Evolutionary conservation across 768 basidiomycete genomes (phyloP).

Genomic region (Tylopilus balloui): DNA sequence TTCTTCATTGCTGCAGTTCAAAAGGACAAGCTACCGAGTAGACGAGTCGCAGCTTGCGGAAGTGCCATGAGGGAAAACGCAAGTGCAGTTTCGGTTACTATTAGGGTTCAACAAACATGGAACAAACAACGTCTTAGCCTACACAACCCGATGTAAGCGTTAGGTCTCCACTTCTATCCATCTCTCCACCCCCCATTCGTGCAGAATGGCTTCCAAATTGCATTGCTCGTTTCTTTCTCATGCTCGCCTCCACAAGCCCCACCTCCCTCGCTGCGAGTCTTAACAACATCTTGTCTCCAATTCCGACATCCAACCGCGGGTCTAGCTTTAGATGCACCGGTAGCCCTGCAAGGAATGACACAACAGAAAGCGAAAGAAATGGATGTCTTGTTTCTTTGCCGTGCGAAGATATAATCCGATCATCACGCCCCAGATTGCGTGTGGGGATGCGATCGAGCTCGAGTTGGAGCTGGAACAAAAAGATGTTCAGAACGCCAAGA

Average conservation of each 20-base stretch:
- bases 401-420: slow-evolving; percentile 86
- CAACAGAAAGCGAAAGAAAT: slow-evolving; percentile 77
- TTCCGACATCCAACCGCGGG: slow-evolving; percentile 63
- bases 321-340: slow-evolving; percentile 84
- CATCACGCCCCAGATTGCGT: slow-evolving; percentile 91
- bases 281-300: slow-evolving; percentile 87
- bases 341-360: slow-evolving; percentile 70
- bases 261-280: slow-evolving; percentile 64
- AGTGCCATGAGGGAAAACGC: slow-evolving; percentile 42
- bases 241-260: slow-evolving; percentile 73
- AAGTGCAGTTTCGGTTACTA: not conserved
- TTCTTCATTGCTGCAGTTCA: not conserved
- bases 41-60: slow-evolving; percentile 43
- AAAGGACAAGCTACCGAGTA: slow-evolving; percentile 40
- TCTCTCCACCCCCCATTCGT: slow-evolving; percentile 65
- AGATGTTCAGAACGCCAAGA: not conserved
- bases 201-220: slow-evolving; percentile 93
- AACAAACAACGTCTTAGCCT: slow-evolving; percentile 17
- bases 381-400: slow-evolving; percentile 93
- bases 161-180: slow-evolving; percentile 48
- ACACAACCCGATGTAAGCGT: slow-evolving; percentile 3
- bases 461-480: slow-evolving; percentile 65
- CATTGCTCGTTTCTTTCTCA: slow-evolving; percentile 89
- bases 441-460: slow-evolving; percentile 84
- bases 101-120: slow-evolving; percentile 19